phyloP scores from a whole-genome alignment of 176 grass and related monocot genomes.

The Carex cristatella region DNA sequence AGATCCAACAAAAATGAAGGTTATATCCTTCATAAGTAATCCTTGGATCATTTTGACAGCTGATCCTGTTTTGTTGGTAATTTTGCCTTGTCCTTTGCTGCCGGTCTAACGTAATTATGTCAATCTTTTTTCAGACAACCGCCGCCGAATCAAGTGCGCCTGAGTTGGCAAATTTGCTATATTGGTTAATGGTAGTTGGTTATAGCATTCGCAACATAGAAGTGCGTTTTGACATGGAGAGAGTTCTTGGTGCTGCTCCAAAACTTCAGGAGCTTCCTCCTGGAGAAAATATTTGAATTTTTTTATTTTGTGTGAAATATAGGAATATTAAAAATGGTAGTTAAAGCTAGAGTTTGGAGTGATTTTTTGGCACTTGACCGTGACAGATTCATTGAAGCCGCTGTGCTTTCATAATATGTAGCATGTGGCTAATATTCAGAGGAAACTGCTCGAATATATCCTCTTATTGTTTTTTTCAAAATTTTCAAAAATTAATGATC shows the following conservation, averaged over 20 bases:
- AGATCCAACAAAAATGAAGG: slow-evolving; percentile 90
- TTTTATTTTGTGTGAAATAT: not conserved
- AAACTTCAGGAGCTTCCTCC: slow-evolving; percentile 67
- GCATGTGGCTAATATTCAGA: not conserved
- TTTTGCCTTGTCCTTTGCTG: not conserved
- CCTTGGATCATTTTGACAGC: not conserved
- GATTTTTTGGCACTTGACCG: not conserved
- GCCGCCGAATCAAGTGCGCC: slow-evolving; percentile 63
- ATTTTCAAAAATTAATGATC: not conserved
- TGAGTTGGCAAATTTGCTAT: slow-evolving; percentile 74
- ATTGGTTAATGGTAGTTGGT: slow-evolving; percentile 89
- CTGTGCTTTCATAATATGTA: not conserved
- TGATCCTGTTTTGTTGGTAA: not conserved
- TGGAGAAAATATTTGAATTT: slow-evolving; percentile 45
- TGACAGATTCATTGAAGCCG: not conserved
- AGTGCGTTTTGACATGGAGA: slow-evolving; percentile 92
- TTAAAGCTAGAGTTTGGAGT: not conserved
- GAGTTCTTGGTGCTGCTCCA: slow-evolving; percentile 55
- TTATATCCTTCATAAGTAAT: slow-evolving; percentile 2
- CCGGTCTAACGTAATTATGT: not conserved
- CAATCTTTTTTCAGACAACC: slow-evolving; percentile 37
- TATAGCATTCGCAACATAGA: slow-evolving; percentile 94
- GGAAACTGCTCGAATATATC: not conserved
- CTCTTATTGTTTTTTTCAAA: not conserved
- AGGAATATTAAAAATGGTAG: not conserved